Base-by-base conservation (phyloP, 768 basidiomycete genomes). In the Cystoderma amianthinum region DNA sequence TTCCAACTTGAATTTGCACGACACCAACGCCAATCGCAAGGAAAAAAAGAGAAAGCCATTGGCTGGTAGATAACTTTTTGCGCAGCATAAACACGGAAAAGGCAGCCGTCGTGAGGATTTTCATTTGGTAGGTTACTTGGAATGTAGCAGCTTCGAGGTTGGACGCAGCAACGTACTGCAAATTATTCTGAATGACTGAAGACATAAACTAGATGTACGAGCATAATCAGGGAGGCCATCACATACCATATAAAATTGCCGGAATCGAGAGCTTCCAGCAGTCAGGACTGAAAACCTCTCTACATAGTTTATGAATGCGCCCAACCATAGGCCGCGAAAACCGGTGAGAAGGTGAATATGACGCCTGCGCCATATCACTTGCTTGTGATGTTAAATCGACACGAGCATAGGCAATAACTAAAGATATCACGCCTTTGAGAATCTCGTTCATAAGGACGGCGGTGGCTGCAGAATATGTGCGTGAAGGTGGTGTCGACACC, bases 251-350 rank as follows among this genome's bases (percentile, higher is more conserved):
- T 55, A 97, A 80, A 56, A 96, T 87, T 39, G 95, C 94, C 17
- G 95, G 95, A 55, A 98, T 92, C 34, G 93, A 91, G 21, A 98
- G 66, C 60, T 97, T 97, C 92, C 93, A 96, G 61, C 95, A 96
- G 63, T 98, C 95, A 10, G 74, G 65, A 47, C 90, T 87, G 62
- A 93, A 86, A 17, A 96, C 71, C 44, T 87, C 85, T 45, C 72
- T 71, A 38, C 64, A 68, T 15, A 92, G 59, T 44, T 70, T 73
- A 30, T 72, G 72, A 46, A 81, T 55, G 34, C 85, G 77, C 18
- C 60, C 62, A n/a, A n/a, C n/a, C n/a, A n/a, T n/a, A n/a, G n/a
- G n/a, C n/a, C 4, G 64, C 48, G 56, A 46, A 23, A 40, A 47
- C 57, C 63, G 67, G 63, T 40, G 51, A 24, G 32, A 44, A 19